phyloP scores from a whole-genome alignment of 176 grass and related monocot species.

The Chloris gayana region DNA sequence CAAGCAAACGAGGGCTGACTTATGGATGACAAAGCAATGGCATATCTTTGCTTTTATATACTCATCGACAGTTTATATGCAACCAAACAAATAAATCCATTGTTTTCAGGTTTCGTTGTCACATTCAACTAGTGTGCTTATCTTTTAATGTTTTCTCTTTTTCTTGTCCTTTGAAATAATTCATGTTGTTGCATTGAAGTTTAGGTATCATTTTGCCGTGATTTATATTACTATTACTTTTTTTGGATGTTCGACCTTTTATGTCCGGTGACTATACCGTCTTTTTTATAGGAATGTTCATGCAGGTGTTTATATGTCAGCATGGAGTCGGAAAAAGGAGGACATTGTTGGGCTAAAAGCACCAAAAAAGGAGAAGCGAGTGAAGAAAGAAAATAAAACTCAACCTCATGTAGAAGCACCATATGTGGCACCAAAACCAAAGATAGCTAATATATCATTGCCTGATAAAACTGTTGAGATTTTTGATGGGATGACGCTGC shows the following conservation, averaged over 20 bases:
- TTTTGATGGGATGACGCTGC: slow-evolving; percentile 95
- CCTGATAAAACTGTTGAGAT: slow-evolving; percentile 84
- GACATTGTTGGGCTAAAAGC: slow-evolving; percentile 69
- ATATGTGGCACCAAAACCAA: slow-evolving; percentile 81
- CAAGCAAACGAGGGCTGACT: too few relatives aligned
- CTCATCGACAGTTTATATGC: background rate
- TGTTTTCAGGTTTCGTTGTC: background rate
- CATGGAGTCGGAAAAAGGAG: slow-evolving; percentile 66
- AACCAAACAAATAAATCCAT: background rate
- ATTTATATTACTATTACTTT: slow-evolving; percentile 29
- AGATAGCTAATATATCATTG: slow-evolving; percentile 51
- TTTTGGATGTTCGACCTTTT: slow-evolving; percentile 15
- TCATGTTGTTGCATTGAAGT: background rate
- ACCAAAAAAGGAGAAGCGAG: slow-evolving; percentile 65
- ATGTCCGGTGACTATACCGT: slow-evolving; percentile 50
- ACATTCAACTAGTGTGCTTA: background rate
- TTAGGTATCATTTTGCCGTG: slow-evolving; percentile 18
- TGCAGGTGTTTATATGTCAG: slow-evolving; percentile 75
- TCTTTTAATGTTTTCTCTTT: too few relatives aligned
- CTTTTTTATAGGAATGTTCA: slow-evolving; percentile 84
- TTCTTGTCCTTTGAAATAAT: too few relatives aligned
- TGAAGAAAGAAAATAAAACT: slow-evolving; percentile 70
- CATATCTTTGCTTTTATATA: background rate
- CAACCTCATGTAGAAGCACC: slow-evolving; percentile 82
- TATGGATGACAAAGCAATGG: background rate